Evolutionary conservation across 179 eudicot genomes (phyloP).

Genomic region (Carnegiea gigantea): DNA sequence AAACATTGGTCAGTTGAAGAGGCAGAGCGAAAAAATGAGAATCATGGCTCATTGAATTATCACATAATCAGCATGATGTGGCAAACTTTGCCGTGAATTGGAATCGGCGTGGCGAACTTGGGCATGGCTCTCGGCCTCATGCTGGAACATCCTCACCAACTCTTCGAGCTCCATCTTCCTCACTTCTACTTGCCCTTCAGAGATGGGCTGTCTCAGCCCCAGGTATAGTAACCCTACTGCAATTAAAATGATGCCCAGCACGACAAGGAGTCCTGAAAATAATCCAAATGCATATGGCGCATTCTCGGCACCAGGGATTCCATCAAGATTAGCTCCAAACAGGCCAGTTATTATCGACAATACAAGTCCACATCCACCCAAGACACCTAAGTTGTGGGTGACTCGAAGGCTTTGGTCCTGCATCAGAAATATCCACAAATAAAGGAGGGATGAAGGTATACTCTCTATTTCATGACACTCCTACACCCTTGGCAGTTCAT

Average conservation of each 20-base stretch:
- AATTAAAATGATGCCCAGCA: slow-evolving; percentile 56
- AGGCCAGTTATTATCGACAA: slow-evolving; percentile 83
- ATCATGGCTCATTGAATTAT: slow-evolving; percentile 39
- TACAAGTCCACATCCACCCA: slow-evolving; percentile 91
- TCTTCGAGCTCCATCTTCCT: slow-evolving; percentile 81
- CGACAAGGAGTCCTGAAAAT: slow-evolving; percentile 60
- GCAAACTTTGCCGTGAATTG: slow-evolving; percentile 37
- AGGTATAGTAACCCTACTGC: slow-evolving; percentile 72
- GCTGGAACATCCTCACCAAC: slow-evolving; percentile 89
- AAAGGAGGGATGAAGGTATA: not conserved
- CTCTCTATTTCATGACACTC: not conserved
- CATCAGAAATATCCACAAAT: slow-evolving; percentile 1
- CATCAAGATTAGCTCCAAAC: slow-evolving; percentile 92
- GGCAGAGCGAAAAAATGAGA: not conserved
- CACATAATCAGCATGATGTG: slow-evolving; percentile 56
- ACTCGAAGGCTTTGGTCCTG: slow-evolving; percentile 94
- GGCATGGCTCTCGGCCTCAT: slow-evolving; percentile 93
- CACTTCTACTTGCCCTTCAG: slow-evolving; percentile 69
- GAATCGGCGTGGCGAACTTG: slow-evolving; percentile 61
- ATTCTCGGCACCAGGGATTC: slow-evolving; percentile 72
- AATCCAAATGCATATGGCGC: slow-evolving; percentile 87
- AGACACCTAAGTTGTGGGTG: slow-evolving; percentile 77
- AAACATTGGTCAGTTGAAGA: not conserved
- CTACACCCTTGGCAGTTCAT: too few species aligned
- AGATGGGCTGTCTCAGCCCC: slow-evolving; percentile 71